These are phyloP conservation scores for Peniophora sp. DNA, from an alignment of 1,284 basidiomycete genomes.

Conservation along the genomic window DNA sequence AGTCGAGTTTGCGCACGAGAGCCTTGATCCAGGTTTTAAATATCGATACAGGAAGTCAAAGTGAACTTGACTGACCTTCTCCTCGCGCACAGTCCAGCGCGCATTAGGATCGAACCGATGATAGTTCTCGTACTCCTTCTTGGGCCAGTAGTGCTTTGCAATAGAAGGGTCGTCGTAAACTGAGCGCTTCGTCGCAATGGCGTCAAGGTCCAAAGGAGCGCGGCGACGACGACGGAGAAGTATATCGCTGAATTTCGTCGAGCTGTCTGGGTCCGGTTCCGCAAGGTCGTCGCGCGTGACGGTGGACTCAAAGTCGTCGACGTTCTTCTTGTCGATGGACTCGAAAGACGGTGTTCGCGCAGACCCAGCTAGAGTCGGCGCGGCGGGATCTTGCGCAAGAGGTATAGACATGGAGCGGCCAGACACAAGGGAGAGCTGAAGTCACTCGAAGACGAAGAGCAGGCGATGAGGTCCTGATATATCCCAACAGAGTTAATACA, in stretches of 20 bases:
- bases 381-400: too few species aligned
- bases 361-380: too few species aligned
- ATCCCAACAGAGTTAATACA: too few species aligned
- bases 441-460: too few species aligned
- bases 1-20: constrained; percentile 54
- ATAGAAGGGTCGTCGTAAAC: constrained; percentile 52
- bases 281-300: constrained; percentile 5
- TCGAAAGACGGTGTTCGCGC: neutral
- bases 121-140: constrained; percentile 49
- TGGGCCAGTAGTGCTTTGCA: constrained; percentile 48
- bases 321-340: constrained; percentile 5
- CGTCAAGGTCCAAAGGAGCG: constrained; percentile 26
- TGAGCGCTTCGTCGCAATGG: constrained; percentile 45
- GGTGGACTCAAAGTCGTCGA: neutral
- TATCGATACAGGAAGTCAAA: too few species aligned
- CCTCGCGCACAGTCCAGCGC: constrained; percentile 66
- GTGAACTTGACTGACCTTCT: constrained; percentile 42
- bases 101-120: constrained; percentile 60
- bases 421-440: too few species aligned
- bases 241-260: constrained; percentile 9
- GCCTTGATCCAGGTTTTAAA: constrained; percentile 21
- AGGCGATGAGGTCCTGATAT: too few species aligned
- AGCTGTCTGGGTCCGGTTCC: constrained; percentile 8
- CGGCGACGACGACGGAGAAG: constrained; percentile 10
- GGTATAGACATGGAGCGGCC: too few species aligned